Base-by-base conservation (phyloP, 345 rosid species). In the Pelargonium nanum region DNA sequence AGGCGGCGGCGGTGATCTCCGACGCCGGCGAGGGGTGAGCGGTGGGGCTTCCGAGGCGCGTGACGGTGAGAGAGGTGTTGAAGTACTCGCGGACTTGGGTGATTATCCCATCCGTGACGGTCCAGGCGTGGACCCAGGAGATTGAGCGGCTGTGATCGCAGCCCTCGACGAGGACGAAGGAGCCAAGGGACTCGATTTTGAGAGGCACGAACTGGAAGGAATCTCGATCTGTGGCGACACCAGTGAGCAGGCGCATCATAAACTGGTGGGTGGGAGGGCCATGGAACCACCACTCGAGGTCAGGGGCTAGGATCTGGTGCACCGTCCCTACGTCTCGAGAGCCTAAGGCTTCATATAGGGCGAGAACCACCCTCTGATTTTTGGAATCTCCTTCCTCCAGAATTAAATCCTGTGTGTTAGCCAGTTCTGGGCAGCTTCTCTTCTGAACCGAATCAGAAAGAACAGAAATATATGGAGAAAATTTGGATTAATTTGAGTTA, bases 221-320 rank as follows among this genome's bases (percentile, higher is more conserved):
- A 16, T 56, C 53, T 20, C 26, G 76, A 40, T 70, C 60, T 26
- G 72, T 15, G 13, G 75, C 56, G 12, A 71, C 71, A 21, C 99
- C 99, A 40, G 99, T 89, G 72, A 93, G 94, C 22, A 81, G 74
- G 81, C 84, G 97, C 99, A 89, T 93, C 94, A 93, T 53, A 85
- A 80, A 93, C 85, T 93, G 99, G 83, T 93, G 86, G 23, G 91
- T 72, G 4, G 97, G 99, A 2, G 99, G 99, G 16, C 99, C 99
- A 71, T 93, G 99, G 74, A 93, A 93, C 99, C 99, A 93, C 80
- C 90, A 87, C 81, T 93, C 99, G 56, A 93, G 97, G 65, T 93
- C 99, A 6, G 89, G 80, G 20, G 89, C 88, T 0, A 93, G 74
- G 76, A 87, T 80, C 72, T 76, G 73, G 83, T 80, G 86, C 9